Conservation (phyloP, 306 rosid genomes). For the Gillenia trifoliata region DNA sequence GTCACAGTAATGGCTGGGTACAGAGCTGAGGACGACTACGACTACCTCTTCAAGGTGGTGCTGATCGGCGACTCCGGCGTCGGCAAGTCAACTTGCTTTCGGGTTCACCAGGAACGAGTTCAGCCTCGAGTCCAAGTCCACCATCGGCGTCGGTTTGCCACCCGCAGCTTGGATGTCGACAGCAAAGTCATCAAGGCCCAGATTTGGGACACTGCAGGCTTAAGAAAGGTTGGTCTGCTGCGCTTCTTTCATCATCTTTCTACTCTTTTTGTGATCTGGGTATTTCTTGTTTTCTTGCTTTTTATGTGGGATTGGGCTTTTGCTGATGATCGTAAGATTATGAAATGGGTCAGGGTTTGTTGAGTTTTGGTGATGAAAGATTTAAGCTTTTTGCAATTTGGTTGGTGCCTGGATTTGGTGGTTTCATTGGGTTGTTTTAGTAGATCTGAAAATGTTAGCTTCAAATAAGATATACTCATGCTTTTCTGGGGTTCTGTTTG, state of each 20-base stretch:
- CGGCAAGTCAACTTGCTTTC: conserved; percentile 52
- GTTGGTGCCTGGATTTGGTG: conserved; percentile 5
- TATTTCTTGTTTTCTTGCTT: not conserved
- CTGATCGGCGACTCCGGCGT: conserved; percentile 51
- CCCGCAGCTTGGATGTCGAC: conserved; percentile 50
- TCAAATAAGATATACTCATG: not conserved
- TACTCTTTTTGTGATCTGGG: conserved; percentile 15
- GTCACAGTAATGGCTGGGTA: conserved; percentile 40
- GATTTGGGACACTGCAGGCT: conserved; percentile 61
- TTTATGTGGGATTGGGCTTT: not conserved
- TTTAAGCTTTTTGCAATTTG: not conserved
- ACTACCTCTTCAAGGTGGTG: conserved; percentile 49
- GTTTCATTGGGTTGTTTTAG: not conserved
- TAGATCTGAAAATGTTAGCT: conserved; percentile 25
- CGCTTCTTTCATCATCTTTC: not conserved
- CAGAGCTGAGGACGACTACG: conserved; percentile 56
- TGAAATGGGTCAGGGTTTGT: not conserved
- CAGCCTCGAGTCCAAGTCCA: conserved; percentile 56
- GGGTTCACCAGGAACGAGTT: conserved; percentile 52
- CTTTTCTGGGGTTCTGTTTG: not conserved
- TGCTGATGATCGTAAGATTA: not conserved
- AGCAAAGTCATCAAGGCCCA: conserved; percentile 50
- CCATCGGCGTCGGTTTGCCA: conserved; percentile 57
- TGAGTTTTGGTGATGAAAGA: not conserved
- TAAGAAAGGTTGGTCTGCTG: conserved; percentile 36